A percentile compares a stretch with the other conserved stretches of the same genome.
These are phyloP conservation scores for Rhododendron williamsianum DNA, from an alignment of 148 eudicot species.

Conservation along the genomic window DNA sequence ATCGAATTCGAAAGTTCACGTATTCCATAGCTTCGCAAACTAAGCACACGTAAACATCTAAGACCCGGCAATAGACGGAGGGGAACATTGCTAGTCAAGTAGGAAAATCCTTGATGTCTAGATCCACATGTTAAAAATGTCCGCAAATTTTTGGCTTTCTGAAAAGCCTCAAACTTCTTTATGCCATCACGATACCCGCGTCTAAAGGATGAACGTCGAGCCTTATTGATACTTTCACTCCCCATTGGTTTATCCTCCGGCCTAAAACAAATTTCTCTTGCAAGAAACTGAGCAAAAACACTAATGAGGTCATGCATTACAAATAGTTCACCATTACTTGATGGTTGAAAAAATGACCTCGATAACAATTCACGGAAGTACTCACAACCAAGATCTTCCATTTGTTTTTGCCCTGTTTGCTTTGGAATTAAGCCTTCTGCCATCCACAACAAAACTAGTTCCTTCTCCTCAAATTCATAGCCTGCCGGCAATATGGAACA, in stretches of 20 bases:
- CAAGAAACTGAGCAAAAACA: not conserved
- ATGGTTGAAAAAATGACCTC: slow-evolving; percentile 28
- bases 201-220: not conserved
- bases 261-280: not conserved
- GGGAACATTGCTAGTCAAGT: not conserved
- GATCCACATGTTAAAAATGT: slow-evolving; percentile 11
- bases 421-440: slow-evolving; percentile 16
- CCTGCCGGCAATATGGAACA: slow-evolving; percentile 19
- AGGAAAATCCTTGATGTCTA: not conserved
- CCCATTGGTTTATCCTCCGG: not conserved
- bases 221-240: not conserved
- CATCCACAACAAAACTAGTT: slow-evolving; percentile 18
- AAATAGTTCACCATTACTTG: not conserved
- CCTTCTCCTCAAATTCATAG: slow-evolving; percentile 2
- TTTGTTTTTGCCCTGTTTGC: not conserved
- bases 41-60: not conserved
- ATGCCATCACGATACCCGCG: not conserved
- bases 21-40: not conserved
- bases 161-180: not conserved
- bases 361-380: slow-evolving; percentile 23
- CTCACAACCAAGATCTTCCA: slow-evolving; percentile 11
- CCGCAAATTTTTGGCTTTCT: slow-evolving; percentile 5
- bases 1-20: not conserved
- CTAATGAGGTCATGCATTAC: not conserved
- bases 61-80: not conserved